Percentiles rank a stretch among this genome's conserved stretches.
These are phyloP conservation scores for Syzygium oleosum DNA, from an alignment of 345 rosid genomes.

Conservation along the genomic window DNA sequence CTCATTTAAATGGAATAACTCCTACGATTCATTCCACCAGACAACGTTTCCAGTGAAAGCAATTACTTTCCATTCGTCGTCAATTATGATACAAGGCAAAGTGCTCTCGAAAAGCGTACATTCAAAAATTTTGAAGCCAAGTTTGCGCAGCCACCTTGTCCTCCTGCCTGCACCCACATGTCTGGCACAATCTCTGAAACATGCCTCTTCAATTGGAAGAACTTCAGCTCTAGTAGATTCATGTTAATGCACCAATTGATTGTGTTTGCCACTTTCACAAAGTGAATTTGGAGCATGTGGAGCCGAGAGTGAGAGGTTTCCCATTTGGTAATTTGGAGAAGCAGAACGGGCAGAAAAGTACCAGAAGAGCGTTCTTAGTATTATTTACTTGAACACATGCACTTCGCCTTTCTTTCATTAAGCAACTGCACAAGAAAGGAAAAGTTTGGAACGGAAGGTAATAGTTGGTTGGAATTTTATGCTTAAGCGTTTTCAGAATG, in stretches of 20 bases:
- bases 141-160: background rate
- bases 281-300: background rate
- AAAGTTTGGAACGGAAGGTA: background rate
- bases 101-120: background rate
- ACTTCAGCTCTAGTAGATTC: background rate
- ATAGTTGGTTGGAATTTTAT: conserved; percentile 4
- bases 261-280: background rate
- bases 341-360: background rate
- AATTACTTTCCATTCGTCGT: background rate
- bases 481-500: background rate
- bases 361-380: background rate
- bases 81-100: background rate
- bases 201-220: background rate
- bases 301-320: background rate
- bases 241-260: background rate
- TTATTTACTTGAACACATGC: conserved; percentile 30
- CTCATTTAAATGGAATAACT: background rate
- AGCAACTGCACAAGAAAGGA: conserved; percentile 24
- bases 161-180: background rate
- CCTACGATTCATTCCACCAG: background rate
- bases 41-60: background rate
- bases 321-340: background rate
- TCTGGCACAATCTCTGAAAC: background rate
- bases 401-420: conserved; percentile 25
- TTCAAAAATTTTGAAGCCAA: background rate